These are phyloP conservation scores for Ophiosphaerella herpotricha DNA, from an alignment of 2,329 filamentous ascomycete species.

Conservation along the genomic window DNA sequence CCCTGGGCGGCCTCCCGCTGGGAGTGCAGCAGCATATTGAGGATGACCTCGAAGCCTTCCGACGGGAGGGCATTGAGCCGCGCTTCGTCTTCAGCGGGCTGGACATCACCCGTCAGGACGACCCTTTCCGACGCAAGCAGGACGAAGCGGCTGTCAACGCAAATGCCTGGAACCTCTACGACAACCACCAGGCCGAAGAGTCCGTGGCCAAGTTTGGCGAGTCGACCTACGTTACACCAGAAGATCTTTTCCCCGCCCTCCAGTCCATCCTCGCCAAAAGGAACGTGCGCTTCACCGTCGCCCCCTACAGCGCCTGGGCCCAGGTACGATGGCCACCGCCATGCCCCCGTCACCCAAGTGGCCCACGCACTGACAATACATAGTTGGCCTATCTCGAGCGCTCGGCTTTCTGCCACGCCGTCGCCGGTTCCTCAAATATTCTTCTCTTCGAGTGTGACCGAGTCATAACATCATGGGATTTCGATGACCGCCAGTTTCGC, in stretches of 20 bases:
- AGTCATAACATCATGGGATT: slow-evolving; percentile 70
- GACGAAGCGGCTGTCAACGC: slow-evolving; percentile 71
- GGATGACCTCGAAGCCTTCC: slow-evolving; percentile 74
- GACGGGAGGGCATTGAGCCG: slow-evolving; percentile 70
- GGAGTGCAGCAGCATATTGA: slow-evolving; percentile 77
- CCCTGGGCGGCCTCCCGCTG: slow-evolving; percentile 84
- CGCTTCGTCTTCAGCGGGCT: slow-evolving; percentile 93
- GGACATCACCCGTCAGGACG: slow-evolving; percentile 71
- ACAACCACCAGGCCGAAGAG: slow-evolving; percentile 74
- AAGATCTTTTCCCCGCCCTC: slow-evolving; percentile 76
- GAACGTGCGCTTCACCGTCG: slow-evolving; percentile 75
- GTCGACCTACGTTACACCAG: slow-evolving; percentile 66
- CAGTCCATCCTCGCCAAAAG: slow-evolving; percentile 73
- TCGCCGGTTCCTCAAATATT: slow-evolving; percentile 84
- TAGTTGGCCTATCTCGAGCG: slow-evolving; percentile 80
- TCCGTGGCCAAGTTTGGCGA: slow-evolving; percentile 88
- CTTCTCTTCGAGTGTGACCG: slow-evolving; percentile 85
- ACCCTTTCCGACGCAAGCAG: slow-evolving; percentile 62
- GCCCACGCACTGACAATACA: slow-evolving; percentile 21
- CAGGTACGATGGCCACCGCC: slow-evolving; percentile 62
- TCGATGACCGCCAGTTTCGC: slow-evolving; percentile 68
- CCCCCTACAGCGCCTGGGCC: slow-evolving; percentile 85
- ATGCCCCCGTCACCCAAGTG: no score
- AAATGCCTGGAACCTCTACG: slow-evolving; percentile 85
- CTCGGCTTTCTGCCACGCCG: slow-evolving; percentile 65